Conservation (phyloP, 129 eudicot genomes). For the Helichrysum umbraculigerum region DNA sequence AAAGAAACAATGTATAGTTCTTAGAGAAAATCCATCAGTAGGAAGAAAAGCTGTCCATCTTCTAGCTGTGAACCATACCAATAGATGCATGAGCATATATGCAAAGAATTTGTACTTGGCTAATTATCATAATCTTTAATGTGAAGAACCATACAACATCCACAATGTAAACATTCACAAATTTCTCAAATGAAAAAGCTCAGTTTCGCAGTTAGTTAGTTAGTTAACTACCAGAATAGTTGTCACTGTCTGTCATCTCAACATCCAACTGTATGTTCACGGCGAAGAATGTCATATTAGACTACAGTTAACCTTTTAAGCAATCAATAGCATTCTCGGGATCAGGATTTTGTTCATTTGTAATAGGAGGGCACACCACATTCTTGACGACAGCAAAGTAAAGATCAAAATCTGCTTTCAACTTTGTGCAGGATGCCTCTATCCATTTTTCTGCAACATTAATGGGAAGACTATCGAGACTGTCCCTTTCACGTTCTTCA, state of each 20-base stretch:
- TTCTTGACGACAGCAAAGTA: constrained; percentile 66
- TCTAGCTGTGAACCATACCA: background rate
- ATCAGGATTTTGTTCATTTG: constrained; percentile 24
- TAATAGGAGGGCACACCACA: constrained; percentile 40
- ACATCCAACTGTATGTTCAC: constrained; percentile 12
- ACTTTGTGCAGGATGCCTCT: constrained; percentile 60
- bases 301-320: constrained; percentile 19
- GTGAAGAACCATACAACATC: background rate
- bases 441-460: constrained; percentile 83
- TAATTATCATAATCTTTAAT: background rate
- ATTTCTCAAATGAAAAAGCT: background rate
- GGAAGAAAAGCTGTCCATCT: background rate
- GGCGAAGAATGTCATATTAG: background rate
- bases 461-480: constrained; percentile 69
- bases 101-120: constrained; percentile 6
- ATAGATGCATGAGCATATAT: constrained; percentile 18
- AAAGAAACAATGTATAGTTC: background rate
- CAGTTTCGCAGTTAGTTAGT: constrained; percentile 10
- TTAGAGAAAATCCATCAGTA: background rate
- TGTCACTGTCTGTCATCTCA: constrained; percentile 23
- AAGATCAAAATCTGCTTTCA: constrained; percentile 61
- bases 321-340: constrained; percentile 24
- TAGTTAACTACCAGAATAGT: constrained; percentile 16
- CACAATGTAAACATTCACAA: background rate
- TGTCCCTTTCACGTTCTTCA: constrained; percentile 84